These are phyloP conservation scores for Jasminum sambac DNA, from an alignment of 257 asterid genomes.

Conservation along the genomic window DNA sequence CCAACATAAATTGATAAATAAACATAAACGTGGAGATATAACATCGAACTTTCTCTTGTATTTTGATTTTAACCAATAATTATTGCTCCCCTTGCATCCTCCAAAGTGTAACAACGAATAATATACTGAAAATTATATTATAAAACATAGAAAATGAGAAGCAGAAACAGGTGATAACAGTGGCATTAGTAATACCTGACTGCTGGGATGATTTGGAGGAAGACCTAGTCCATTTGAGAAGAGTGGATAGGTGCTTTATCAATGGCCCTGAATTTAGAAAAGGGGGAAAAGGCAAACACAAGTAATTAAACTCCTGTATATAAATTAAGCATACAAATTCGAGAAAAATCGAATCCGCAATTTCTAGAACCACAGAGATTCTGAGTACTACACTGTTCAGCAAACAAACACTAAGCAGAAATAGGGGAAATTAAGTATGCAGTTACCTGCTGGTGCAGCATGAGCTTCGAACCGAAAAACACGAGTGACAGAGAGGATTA, in stretches of 20 bases:
- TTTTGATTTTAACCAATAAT: neutral
- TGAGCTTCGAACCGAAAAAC: constrained; percentile 55
- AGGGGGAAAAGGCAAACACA: neutral
- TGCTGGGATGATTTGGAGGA: constrained; percentile 70
- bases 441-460: constrained; percentile 91
- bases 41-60: constrained; percentile 5
- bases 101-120: neutral
- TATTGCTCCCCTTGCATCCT: constrained; percentile 1
- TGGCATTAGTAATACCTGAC: constrained; percentile 54
- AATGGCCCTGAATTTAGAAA: constrained; percentile 61
- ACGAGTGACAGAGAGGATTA: constrained; percentile 41
- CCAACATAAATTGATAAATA: constrained; percentile 8
- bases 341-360: constrained; percentile 13
- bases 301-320: neutral
- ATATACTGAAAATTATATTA: neutral
- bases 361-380: constrained; percentile 7
- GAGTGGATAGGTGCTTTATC: constrained; percentile 75
- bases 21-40: constrained; percentile 5
- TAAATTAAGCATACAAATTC: constrained; percentile 18
- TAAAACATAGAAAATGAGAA: constrained; percentile 9
- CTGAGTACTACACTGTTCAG: neutral
- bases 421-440: neutral
- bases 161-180: neutral
- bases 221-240: constrained; percentile 88
- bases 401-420: neutral